Evolutionary conservation across 108 stramenopile species (phyloP).

Genomic region (Cyclotella atomus): DNA sequence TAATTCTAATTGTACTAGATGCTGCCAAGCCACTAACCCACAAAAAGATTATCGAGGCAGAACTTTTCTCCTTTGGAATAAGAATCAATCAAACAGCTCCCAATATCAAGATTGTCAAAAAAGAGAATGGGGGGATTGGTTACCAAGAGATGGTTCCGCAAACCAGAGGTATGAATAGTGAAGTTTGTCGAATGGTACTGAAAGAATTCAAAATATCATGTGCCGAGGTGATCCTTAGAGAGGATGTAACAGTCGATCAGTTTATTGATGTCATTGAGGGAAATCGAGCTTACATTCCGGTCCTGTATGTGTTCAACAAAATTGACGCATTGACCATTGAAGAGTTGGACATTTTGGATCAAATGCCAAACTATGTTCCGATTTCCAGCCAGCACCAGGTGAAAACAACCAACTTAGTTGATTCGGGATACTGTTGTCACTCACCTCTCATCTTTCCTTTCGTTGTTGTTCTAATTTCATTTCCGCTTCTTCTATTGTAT

Average conservation of each 20-base stretch:
- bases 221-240: conserved; percentile 91
- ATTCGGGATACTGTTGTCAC: too few species aligned
- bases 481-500: too few species aligned
- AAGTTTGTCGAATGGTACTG: conserved; percentile 84
- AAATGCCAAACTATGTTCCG: conserved; percentile 98
- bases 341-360: conserved; percentile 97
- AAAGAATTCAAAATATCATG: conserved; percentile 94
- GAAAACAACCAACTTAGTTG: too few species aligned
- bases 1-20: conserved; percentile 95
- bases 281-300: conserved; percentile 95
- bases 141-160: conserved; percentile 92
- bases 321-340: conserved; percentile 98
- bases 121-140: conserved; percentile 94
- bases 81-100: conserved; percentile 97
- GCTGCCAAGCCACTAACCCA: conserved; percentile 95
- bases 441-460: too few species aligned
- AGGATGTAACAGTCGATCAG: conserved; percentile 95
- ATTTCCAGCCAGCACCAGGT: conserved; percentile 90
- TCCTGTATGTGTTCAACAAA: conserved; percentile 99
- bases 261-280: conserved; percentile 98
- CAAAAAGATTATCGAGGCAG: conserved; percentile 96
- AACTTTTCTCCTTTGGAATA: conserved; percentile 97
- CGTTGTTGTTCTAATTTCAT: too few species aligned
- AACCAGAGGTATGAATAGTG: conserved; percentile 80
- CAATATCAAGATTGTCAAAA: conserved; percentile 90